These are phyloP conservation scores for Amanita rubescens DNA, from an alignment of 768 basidiomycete species.

Conservation along the genomic window DNA sequence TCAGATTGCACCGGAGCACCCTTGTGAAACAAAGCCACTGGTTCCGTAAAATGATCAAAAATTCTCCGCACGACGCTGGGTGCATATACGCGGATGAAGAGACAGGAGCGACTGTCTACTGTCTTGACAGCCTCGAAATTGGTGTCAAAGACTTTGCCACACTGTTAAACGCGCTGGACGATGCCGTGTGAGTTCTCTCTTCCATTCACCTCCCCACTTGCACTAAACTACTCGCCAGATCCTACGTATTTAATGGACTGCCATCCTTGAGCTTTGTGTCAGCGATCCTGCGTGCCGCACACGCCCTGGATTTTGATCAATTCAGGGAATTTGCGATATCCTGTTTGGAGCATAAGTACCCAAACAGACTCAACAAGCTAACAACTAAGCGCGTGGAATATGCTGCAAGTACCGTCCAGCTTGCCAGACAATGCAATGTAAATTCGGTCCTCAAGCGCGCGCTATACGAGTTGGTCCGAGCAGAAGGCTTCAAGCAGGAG, in stretches of 20 bases:
- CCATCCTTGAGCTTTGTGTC: not conserved
- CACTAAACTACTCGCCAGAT: not conserved
- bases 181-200: conserved; percentile 20
- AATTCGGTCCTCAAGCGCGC: not conserved
- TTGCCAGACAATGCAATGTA: not conserved
- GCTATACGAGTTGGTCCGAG: not conserved
- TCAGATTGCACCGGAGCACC: conserved; percentile 27
- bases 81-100: conserved; percentile 10
- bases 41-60: conserved; percentile 20
- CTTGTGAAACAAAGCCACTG: conserved; percentile 24
- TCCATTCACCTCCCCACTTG: not conserved
- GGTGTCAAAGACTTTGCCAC: conserved; percentile 24
- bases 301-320: not conserved
- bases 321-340: not conserved
- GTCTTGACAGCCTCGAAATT: conserved; percentile 12
- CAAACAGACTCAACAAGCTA: not conserved
- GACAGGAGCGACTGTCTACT: not conserved
- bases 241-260: not conserved
- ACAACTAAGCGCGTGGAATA: not conserved
- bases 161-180: conserved; percentile 24
- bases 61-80: not conserved
- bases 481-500: not conserved
- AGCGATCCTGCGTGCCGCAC: not conserved
- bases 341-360: not conserved
- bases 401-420: not conserved